Evolutionary conservation across 441 rosid species (phyloP), one percentile per base, ranked within the genome.

Genomic region (Populus hybrid): DNA sequence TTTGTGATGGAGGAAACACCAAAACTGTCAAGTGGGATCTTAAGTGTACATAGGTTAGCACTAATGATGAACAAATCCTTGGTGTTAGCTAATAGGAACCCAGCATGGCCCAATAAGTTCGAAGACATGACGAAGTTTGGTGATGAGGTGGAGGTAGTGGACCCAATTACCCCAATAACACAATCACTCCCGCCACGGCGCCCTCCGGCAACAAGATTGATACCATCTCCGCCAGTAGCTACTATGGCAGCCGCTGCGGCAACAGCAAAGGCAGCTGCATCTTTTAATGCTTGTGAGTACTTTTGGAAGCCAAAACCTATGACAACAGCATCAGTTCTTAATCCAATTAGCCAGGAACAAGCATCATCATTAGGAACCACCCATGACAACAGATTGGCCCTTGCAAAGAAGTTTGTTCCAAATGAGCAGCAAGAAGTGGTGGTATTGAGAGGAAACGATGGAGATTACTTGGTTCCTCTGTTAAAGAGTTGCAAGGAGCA

Each of bases 401-500:
- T 82, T 75, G 38, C 89, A 12, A 76, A 82, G 67, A 78, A 66
- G 9, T 66, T 71, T 6, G 45, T 71, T 29, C 75, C 77, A 31
- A 85, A 81, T 72, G 84, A 80, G 63, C 76, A 69, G 31, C 84
- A 78, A 35, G 82, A 85, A 11, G 9, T 75, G 76, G 9, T 77
- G 7, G 71, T 83, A 6, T 64, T 76, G 74, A 77, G 79, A 76
- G 86, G 83, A 68, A 74, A 77, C 74, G 78, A 77, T 10, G 87
- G 80, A 26, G 87, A 83, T 70, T 74, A 35, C 77, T 79, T 80
- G 40, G 87, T 80, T 64, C 88, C 88, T 56, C 59, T 75, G 78
- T n/a, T 81, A 23, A 88, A 87, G 68, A 87, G 91, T 0, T 94
- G 99, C 94, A 91, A 94, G 74, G 92, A 90, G 64, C 80, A 82